phyloP scores from a whole-genome alignment of 768 basidiomycete genomes.

The Mycena haematopus region DNA sequence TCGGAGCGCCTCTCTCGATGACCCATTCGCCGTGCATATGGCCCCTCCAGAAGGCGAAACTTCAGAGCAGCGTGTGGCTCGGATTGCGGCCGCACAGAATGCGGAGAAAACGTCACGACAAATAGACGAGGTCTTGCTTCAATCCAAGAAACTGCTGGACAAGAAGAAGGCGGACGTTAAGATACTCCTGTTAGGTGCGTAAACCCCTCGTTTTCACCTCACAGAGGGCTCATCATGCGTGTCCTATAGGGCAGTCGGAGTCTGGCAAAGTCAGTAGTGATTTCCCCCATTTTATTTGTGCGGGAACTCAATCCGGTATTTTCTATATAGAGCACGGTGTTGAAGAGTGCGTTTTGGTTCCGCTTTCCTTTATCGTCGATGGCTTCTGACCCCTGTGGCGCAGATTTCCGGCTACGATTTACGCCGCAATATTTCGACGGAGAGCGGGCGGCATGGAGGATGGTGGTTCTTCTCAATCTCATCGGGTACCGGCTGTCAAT shows the following conservation, averaged over 20 bases:
- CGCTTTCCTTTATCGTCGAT: background rate
- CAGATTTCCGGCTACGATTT: constrained; percentile 75
- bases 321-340: constrained; percentile 49
- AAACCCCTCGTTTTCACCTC: background rate
- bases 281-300: background rate
- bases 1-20: constrained; percentile 24
- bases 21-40: constrained; percentile 38
- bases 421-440: constrained; percentile 64
- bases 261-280: constrained; percentile 55
- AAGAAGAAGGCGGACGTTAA: constrained; percentile 58
- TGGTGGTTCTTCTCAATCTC: constrained; percentile 72
- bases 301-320: too few species aligned
- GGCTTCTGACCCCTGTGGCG: background rate
- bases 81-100: constrained; percentile 46
- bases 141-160: constrained; percentile 53
- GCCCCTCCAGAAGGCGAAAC: constrained; percentile 39
- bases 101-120: constrained; percentile 51
- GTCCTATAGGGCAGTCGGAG: constrained; percentile 58
- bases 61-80: constrained; percentile 40
- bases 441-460: constrained; percentile 66
- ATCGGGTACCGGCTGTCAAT: constrained; percentile 51
- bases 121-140: constrained; percentile 56
- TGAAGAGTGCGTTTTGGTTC: constrained; percentile 48
- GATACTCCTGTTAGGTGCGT: constrained; percentile 60
- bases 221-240: background rate